Evolutionary conservation across 176 grass and related monocot species (phyloP), one percentile per base, ranked within the genome.

Genomic region (Musa acuminata): DNA sequence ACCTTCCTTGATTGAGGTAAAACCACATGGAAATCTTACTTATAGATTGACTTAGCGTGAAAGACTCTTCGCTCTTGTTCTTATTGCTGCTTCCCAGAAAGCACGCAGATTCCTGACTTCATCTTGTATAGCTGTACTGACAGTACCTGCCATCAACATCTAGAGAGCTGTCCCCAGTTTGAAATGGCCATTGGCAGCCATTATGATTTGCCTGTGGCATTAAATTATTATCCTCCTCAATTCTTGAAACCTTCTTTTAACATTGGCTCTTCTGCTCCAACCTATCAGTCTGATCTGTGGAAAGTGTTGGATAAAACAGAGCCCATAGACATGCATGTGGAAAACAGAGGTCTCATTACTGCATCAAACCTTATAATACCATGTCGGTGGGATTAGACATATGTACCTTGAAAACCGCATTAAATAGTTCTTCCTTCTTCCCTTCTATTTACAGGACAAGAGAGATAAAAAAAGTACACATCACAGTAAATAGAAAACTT

Each of bases 121-220:
- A 21, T 65, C 21, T 65, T 2, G 1, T 21, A 21, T 26, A 65
- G 63, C 63, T 65, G 63, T 25, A 24, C 26, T 24, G 22, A 13
- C 63, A 65, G 63, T 13, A 65, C 63, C 63, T 29, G 63, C 63
- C 23, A 13, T 65, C 63, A 43, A 27, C 63, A 65, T 65, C 63
- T 29, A 19, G 6, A 60, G 57, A 7, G 57, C 63, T 65, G 63
- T 29, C 21, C 12, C 2, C 22, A 65, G 13, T 60, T 27, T 65
- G 23, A 65, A 65, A 22, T 25, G 11, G 8, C 11, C 9, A 2
- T 26, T 26, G n/a, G 63, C 8, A 43, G 6, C 35, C 35, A 6
- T 43, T 43, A 43, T 43, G 35, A 43, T 6, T 43, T 43, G 35
- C 35, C 5, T 43, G 35, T 43, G 35, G 35, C 35, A 43, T 43